Evolutionary conservation across 257 asterid genomes (phyloP), one percentile per base, ranked within the genome.

Genomic region (Scutellaria minor): DNA sequence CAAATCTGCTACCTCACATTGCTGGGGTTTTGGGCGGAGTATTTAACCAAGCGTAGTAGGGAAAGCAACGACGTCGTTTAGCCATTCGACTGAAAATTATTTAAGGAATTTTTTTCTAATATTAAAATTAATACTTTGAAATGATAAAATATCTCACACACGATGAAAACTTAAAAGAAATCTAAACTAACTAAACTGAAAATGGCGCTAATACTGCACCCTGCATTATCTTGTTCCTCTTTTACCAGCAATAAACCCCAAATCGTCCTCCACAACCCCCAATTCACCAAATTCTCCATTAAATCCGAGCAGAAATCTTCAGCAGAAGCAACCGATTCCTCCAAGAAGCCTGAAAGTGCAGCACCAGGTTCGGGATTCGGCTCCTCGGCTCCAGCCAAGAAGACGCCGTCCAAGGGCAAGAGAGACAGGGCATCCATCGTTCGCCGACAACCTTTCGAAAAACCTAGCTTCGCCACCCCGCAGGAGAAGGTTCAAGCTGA

Each of bases 131-230:
- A 24, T 24, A 24, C 2, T 24, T 24, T 24, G 27, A 24, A 24
- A 24, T 24, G 27, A 24, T 24, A 24, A 24, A 24, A 24, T 24
- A 24, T 24, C 1, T 1, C 27, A 24, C 27, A 0, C 27, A 24
- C 27, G 2, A 24, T 24, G 27, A 24, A 1, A 54, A 24, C 65
- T 51, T 45, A 71, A 71, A 66, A 68, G 13, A 76, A 73, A 79
- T 31, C 37, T 31, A 31, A 31, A 31, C 37, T 31, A 31, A 31
- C 37, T 31, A 31, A 31, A 75, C 80, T 79, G 86, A 85, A 85
- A 83, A 93, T 93, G 97, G 94, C 91, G 89, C 94, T 91, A 84
- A 78, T 85, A 9, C 75, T 89, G 44, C 82, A 75, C 75, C 78
- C 81, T 14, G 27, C 83, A 11, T 77, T 81, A 27, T 74, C 83